Conservation (phyloP, 495 filamentous ascomycete species). For the Tuber calosporum region DNA sequence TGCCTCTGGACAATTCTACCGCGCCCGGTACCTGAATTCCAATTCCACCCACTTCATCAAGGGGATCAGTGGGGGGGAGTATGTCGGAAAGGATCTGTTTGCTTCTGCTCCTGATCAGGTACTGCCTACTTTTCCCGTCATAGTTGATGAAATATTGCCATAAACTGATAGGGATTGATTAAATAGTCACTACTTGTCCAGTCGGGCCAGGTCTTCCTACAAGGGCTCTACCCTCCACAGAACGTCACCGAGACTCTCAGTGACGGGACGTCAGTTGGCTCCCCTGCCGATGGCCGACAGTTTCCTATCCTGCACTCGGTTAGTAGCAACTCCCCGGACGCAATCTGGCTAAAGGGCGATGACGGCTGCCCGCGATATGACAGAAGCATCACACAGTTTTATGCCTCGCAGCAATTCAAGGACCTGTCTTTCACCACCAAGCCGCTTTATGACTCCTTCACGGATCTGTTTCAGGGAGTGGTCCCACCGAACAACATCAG, state of each 20-base stretch:
- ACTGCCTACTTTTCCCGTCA: slow-evolving; percentile 44
- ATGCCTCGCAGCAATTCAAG: slow-evolving; percentile 43
- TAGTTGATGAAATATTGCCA: slow-evolving; percentile 47
- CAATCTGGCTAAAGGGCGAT: slow-evolving; percentile 55
- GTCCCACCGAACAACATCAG: slow-evolving; percentile 34
- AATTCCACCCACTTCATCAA: slow-evolving; percentile 43
- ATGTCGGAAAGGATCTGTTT: slow-evolving; percentile 20
- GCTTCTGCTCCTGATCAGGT: slow-evolving; percentile 36
- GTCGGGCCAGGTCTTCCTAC: slow-evolving; percentile 68
- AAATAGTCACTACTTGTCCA: slow-evolving; percentile 48
- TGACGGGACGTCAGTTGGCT: slow-evolving; percentile 52
- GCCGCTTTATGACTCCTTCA: slow-evolving; percentile 51
- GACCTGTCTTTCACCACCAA: slow-evolving; percentile 43
- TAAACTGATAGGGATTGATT: slow-evolving; percentile 25
- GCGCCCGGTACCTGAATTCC: slow-evolving; percentile 52
- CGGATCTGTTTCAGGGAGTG: slow-evolving; percentile 42
- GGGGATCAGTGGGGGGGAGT: slow-evolving; percentile 27
- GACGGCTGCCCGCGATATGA: slow-evolving; percentile 50
- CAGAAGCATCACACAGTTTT: slow-evolving; percentile 44
- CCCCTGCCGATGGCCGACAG: slow-evolving; percentile 66
- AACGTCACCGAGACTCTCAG: slow-evolving; percentile 50
- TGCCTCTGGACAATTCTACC: slow-evolving; percentile 55
- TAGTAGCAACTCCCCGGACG: slow-evolving; percentile 49
- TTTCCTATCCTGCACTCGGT: slow-evolving; percentile 57
- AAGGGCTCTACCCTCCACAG: slow-evolving; percentile 70